A percentile compares a stretch with the other conserved stretches of the same genome.
phyloP scores from a whole-genome alignment of 2,329 filamentous ascomycete genomes.

The Thielaviopsis musarum region DNA sequence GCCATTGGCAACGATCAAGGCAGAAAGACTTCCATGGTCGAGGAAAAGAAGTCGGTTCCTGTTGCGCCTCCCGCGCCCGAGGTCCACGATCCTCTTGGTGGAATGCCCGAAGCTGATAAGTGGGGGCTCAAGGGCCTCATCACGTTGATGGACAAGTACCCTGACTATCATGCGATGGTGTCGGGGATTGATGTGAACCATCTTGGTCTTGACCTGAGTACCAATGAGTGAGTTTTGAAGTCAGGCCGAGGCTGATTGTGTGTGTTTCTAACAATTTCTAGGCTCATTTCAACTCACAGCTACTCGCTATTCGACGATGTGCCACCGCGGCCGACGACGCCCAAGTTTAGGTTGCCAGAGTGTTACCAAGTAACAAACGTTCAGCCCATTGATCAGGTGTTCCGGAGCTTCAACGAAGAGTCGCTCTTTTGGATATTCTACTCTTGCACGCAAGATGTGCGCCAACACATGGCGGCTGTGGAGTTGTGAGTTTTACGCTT shows the following conservation, averaged over 20 bases:
- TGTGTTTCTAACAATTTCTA: conserved; percentile 16
- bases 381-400: conserved; percentile 47
- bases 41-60: conserved; percentile 25
- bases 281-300: conserved; percentile 39
- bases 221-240: conserved; percentile 33
- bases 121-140: conserved; percentile 49
- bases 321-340: conserved; percentile 40
- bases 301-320: conserved; percentile 45
- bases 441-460: conserved; percentile 43
- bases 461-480: conserved; percentile 45
- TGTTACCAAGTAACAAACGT: conserved; percentile 53
- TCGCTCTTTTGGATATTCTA: conserved; percentile 56
- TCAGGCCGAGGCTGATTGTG: not conserved
- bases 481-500: conserved; percentile 42
- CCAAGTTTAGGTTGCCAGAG: conserved; percentile 42
- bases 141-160: conserved; percentile 46
- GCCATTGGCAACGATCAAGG: conserved; percentile 30
- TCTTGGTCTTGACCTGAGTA: conserved; percentile 40
- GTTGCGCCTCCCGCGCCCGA: conserved; percentile 18
- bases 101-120: conserved; percentile 45
- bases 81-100: conserved; percentile 39
- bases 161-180: conserved; percentile 44
- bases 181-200: conserved; percentile 40
- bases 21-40: conserved; percentile 20
- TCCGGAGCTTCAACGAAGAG: conserved; percentile 50